phyloP scores from a whole-genome alignment of 495 filamentous ascomycete species.

The Chlorociboria aeruginascens region DNA sequence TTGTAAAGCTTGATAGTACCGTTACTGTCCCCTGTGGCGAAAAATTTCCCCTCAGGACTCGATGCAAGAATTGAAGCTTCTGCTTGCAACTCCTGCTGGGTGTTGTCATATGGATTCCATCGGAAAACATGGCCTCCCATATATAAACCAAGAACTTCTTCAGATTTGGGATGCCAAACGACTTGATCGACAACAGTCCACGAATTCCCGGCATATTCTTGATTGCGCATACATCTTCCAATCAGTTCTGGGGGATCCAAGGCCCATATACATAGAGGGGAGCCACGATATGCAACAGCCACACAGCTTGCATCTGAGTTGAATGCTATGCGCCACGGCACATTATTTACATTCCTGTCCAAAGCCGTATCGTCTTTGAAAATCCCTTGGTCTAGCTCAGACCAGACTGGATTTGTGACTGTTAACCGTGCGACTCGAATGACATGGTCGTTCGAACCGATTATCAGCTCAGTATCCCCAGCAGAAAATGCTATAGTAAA shows the following conservation, averaged over 20 bases:
- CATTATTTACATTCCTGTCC: not conserved
- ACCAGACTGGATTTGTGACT: not conserved
- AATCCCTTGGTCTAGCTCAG: not conserved
- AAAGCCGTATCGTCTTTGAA: conserved; percentile 1
- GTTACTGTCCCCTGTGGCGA: conserved; percentile 9
- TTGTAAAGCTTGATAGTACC: conserved; percentile 18
- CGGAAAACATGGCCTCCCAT: not conserved
- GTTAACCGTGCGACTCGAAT: not conserved
- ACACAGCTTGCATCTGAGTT: not conserved
- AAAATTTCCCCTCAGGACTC: conserved; percentile 12
- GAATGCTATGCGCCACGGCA: not conserved
- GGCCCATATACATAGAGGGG: not conserved
- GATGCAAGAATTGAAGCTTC: not conserved
- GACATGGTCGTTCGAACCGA: not conserved
- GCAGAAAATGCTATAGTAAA: not conserved
- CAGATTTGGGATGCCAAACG: not conserved
- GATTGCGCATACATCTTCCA: not conserved
- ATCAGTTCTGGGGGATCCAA: not conserved
- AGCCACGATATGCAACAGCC: not conserved
- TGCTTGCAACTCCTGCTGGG: not conserved
- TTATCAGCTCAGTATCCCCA: not conserved
- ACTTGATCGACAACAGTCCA: not conserved
- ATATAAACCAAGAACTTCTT: not conserved
- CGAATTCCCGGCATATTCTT: not conserved
- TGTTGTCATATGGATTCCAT: not conserved